Conservation (phyloP, 2,329 filamentous ascomycete genomes). For the Aspergillus sp. region DNA sequence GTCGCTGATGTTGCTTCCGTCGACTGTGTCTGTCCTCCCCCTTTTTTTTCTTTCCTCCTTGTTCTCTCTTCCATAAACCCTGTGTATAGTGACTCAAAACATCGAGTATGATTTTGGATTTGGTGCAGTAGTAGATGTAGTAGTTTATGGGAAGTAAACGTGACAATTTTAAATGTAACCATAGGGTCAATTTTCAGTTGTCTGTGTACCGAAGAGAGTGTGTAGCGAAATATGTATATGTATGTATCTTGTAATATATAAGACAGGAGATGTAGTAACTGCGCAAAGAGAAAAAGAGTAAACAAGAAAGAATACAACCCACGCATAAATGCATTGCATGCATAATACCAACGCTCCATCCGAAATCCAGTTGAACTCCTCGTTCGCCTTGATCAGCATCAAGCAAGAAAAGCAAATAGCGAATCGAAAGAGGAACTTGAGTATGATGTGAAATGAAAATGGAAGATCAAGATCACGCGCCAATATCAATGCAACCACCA, state of each 20-base stretch:
- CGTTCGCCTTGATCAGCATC: not conserved
- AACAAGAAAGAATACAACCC: not conserved
- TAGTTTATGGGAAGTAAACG: not conserved
- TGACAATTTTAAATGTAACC: too few species aligned
- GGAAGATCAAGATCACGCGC: too few species aligned
- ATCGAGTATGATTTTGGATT: conserved; percentile 5
- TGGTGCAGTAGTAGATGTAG: not conserved
- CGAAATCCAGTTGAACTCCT: not conserved
- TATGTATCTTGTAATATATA: not conserved
- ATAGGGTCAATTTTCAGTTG: too few species aligned
- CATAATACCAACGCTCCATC: not conserved
- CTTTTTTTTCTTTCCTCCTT: conserved; percentile 28
- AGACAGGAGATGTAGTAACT: not conserved
- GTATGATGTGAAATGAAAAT: too few species aligned
- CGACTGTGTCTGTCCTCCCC: conserved; percentile 7
- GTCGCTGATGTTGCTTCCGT: not conserved
- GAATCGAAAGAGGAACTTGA: too few species aligned
- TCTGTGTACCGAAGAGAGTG: too few species aligned
- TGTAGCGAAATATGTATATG: not conserved
- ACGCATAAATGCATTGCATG: not conserved
- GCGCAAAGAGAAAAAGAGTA: not conserved
- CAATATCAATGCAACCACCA: not conserved
- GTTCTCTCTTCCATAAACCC: conserved; percentile 14
- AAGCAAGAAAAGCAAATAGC: not conserved
- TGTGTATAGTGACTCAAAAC: conserved; percentile 24